Evolutionary conservation across 192 early-diverging fungal genomes (phyloP), one percentile per base, ranked within the genome.

Genomic region (Jimgerdemannia lactiflua): DNA sequence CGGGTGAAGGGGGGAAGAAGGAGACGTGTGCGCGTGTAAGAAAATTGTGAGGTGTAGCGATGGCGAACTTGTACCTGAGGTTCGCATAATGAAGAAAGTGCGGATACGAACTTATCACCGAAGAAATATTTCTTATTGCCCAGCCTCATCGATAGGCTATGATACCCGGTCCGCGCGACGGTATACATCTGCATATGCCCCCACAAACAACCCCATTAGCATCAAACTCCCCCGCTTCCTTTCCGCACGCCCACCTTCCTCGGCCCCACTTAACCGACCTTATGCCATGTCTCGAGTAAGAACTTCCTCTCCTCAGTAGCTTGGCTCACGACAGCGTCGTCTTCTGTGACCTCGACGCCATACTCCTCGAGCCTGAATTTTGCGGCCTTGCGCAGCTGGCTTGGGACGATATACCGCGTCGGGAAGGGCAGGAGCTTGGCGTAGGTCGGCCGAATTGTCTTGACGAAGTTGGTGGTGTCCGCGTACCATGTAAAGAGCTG

Each of bases 401-500:
- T 87, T 3, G 95, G 94, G 11, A 93, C 75, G 63, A 92, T 73
- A 63, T 92, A 91, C 8, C 92, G 85, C 1, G 87, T 81, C 29
- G 91, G 88, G 40, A 95, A 90, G 0, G 91, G 81, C 49, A 98
- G 83, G 19, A 93, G 71, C 67, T 85, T 88, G 4, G 91, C 90
- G 64, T 95, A 86, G 9, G 91, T 84, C 39, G 93, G 94, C 42
- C 93, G 88, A 43, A 92, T 94, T 14, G 82, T 83, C 18, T 92
- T 87, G 39, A 83, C 80, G 86, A 92, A 95, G 81, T 98, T 97
- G 41, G 93, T 90, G 4, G 87, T 77, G 65, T 96, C 95, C 6
- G 94, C 77, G 71, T 92, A 98, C 92, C 93, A 95, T 43, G 87
- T 93, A 72, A 91, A 96, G 39, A 97, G 79, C 11, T 54, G n/a